A percentile compares a stretch with the other conserved stretches of the same genome.
phyloP scores from a whole-genome alignment of 225 moss, liverwort and hornwort species.

The Pleurozium schreberi region DNA sequence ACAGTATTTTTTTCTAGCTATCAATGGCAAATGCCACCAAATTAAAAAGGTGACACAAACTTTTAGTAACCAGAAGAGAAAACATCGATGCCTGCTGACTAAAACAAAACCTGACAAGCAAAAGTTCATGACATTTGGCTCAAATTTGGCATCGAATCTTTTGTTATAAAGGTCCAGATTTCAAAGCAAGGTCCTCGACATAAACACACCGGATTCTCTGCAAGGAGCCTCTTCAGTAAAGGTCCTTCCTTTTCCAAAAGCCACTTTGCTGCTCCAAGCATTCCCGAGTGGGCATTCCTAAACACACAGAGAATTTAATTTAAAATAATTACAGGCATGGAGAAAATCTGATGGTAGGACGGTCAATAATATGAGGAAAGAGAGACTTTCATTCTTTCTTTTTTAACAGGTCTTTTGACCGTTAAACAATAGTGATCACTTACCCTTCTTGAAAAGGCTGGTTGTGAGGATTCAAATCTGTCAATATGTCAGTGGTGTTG shows the following conservation, averaged over 20 bases:
- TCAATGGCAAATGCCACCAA: background rate
- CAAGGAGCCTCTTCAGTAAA: conserved; percentile 34
- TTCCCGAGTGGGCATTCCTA: conserved; percentile 75
- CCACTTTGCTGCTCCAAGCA: conserved; percentile 71
- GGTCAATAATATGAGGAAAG: background rate
- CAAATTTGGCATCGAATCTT: background rate
- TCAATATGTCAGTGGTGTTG: conserved; percentile 72
- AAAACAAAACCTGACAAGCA: background rate
- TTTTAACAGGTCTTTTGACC: too few species aligned
- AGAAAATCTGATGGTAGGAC: background rate
- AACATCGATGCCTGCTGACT: background rate
- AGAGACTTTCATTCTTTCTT: background rate
- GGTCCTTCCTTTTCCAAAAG: conserved; percentile 38
- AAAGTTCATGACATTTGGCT: background rate
- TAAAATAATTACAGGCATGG: background rate
- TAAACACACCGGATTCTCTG: conserved; percentile 20
- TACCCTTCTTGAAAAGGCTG: conserved; percentile 66
- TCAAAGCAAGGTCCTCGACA: background rate
- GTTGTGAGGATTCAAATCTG: conserved; percentile 72
- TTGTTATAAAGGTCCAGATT: background rate
- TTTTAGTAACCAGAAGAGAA: background rate
- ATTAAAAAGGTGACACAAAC: background rate
- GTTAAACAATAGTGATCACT: background rate
- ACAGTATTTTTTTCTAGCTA: too few species aligned
- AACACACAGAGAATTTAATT: background rate